phyloP scores from a whole-genome alignment of 2,329 filamentous ascomycete genomes.

The Ceratocystis albifundus region DNA sequence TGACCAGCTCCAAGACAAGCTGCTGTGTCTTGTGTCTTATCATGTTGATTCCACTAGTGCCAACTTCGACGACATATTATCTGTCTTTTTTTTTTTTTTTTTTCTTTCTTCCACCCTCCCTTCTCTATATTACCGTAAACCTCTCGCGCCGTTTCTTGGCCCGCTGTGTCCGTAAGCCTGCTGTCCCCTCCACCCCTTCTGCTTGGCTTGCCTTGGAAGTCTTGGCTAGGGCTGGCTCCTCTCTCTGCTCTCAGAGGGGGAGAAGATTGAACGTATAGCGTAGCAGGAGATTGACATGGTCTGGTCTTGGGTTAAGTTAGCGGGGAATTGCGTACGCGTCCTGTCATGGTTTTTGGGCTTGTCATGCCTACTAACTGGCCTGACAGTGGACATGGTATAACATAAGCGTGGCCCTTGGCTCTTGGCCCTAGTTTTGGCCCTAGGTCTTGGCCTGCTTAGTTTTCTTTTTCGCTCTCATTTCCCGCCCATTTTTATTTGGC shows the following conservation, averaged over 20 bases:
- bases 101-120: too few species aligned
- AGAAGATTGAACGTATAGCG: background rate
- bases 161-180: background rate
- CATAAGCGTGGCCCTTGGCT: background rate
- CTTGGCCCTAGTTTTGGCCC: constrained; percentile 1
- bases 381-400: background rate
- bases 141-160: background rate
- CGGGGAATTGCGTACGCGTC: constrained; percentile 8
- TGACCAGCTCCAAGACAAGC: too few species aligned
- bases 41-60: too few species aligned
- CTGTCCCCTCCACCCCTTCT: background rate
- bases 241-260: background rate
- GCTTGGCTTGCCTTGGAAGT: background rate
- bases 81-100: too few species aligned
- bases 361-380: background rate
- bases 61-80: too few species aligned
- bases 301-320: background rate
- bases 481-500: background rate
- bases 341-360: constrained; percentile 8
- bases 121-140: too few species aligned
- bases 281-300: background rate
- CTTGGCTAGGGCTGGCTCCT: background rate
- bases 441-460: background rate
- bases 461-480: background rate
- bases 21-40: too few species aligned